Conservation (phyloP, 2,329 filamentous ascomycete genomes). For the Colletotrichum viniferum region DNA sequence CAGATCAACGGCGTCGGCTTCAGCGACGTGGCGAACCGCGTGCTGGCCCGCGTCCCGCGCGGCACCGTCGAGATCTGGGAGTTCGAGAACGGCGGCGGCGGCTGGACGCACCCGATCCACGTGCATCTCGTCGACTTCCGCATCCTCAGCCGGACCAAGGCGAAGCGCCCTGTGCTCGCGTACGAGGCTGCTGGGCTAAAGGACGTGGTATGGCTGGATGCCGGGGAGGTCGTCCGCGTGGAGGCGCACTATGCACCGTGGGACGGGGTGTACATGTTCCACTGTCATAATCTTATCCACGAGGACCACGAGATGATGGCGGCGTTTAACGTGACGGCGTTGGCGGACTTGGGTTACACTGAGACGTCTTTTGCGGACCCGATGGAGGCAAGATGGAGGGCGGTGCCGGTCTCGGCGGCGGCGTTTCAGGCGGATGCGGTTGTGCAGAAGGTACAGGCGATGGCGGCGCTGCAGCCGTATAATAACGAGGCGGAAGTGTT, state of each 20-base stretch:
- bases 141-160: conserved; percentile 52
- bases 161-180: conserved; percentile 43
- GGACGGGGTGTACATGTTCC: conserved; percentile 57
- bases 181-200: conserved; percentile 62
- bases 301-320: conserved; percentile 53
- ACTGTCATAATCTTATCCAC: conserved; percentile 51
- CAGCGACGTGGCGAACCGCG: conserved; percentile 48
- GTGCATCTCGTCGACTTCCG: conserved; percentile 65
- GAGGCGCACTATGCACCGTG: conserved; percentile 57
- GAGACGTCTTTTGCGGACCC: conserved; percentile 40
- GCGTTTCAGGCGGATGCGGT: neutral
- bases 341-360: conserved; percentile 42
- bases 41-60: conserved; percentile 50
- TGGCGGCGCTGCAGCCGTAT: conserved; percentile 18
- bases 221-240: conserved; percentile 53
- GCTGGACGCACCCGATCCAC: conserved; percentile 59
- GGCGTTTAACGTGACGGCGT: conserved; percentile 45
- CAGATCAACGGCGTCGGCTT: conserved; percentile 56
- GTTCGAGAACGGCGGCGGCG: conserved; percentile 52
- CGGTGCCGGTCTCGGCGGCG: neutral
- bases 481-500: neutral
- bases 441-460: neutral
- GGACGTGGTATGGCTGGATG: conserved; percentile 60
- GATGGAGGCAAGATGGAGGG: conserved; percentile 38
- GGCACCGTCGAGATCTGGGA: conserved; percentile 55